These are phyloP conservation scores for Echinosophora koreensis DNA, from an alignment of 306 rosid species.

Conservation along the genomic window DNA sequence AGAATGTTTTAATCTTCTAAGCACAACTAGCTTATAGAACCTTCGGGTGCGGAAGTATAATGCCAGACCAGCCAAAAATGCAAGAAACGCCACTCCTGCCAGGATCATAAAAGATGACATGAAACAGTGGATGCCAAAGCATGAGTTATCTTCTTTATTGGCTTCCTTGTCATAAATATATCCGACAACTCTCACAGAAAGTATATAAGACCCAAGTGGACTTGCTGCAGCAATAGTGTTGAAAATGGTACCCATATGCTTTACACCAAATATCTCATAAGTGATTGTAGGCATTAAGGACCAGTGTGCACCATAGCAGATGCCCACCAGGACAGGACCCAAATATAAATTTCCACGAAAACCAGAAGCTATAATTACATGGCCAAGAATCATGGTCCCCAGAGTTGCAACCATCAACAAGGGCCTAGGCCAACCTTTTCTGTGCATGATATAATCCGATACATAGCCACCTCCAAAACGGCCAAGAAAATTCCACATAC, in stretches of 20 bases:
- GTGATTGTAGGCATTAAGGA: conserved; percentile 92
- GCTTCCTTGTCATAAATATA: conserved; percentile 77
- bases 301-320: conserved; percentile 92
- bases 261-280: conserved; percentile 82
- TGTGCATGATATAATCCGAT: conserved; percentile 80
- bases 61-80: conserved; percentile 66
- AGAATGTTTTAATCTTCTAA: conserved; percentile 58
- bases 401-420: conserved; percentile 63
- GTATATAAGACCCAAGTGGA: conserved; percentile 85
- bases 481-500: conserved; percentile 95
- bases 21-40: conserved; percentile 63
- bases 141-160: conserved; percentile 48
- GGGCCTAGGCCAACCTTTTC: conserved; percentile 79
- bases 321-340: conserved; percentile 84
- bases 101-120: conserved; percentile 73
- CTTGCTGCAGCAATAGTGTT: conserved; percentile 82
- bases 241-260: conserved; percentile 90
- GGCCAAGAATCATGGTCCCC: conserved; percentile 69
- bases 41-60: conserved; percentile 73
- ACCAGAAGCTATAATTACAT: conserved; percentile 72
- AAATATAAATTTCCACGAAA: conserved; percentile 72
- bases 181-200: conserved; percentile 85
- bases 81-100: conserved; percentile 67
- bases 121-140: conserved; percentile 79
- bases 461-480: conserved; percentile 86